Percentiles rank a stretch among this genome's conserved stretches.
These are phyloP conservation scores for Yamadazyma dushanensis DNA, from an alignment of 1,139 yeast genomes.

Conservation along the genomic window DNA sequence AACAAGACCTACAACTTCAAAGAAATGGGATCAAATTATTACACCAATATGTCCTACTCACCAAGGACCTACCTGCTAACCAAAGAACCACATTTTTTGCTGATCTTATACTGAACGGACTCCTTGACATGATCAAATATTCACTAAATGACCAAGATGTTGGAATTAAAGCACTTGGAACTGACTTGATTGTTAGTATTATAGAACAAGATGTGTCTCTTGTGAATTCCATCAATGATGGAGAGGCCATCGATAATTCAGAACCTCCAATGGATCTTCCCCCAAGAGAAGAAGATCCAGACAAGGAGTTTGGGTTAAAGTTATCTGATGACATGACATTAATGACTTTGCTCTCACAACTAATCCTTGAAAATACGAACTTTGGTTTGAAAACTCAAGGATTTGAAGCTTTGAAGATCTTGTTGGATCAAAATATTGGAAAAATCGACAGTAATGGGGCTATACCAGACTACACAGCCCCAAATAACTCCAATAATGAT, in stretches of 20 bases:
- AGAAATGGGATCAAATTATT: slow-evolving; percentile 77
- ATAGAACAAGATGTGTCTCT: slow-evolving; percentile 82
- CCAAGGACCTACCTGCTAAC: slow-evolving; percentile 64
- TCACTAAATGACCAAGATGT: slow-evolving; percentile 60
- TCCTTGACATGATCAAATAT: slow-evolving; percentile 68
- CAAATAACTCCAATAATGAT: slow-evolving; percentile 30
- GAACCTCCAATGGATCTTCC: slow-evolving; percentile 26
- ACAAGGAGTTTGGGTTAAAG: slow-evolving; percentile 27
- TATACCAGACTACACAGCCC: slow-evolving; percentile 36
- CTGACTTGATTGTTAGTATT: slow-evolving; percentile 77
- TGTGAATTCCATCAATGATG: slow-evolving; percentile 46
- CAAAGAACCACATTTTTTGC: slow-evolving; percentile 70
- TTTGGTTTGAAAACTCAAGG: slow-evolving; percentile 81
- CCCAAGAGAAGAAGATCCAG: slow-evolving; percentile 9
- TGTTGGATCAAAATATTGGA: slow-evolving; percentile 61
- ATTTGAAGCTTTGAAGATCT: slow-evolving; percentile 73
- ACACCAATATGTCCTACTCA: slow-evolving; percentile 76
- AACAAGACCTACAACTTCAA: slow-evolving; percentile 23
- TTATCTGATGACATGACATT: slow-evolving; percentile 62
- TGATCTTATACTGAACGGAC: slow-evolving; percentile 63
- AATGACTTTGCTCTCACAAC: slow-evolving; percentile 56
- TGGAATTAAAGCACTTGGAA: slow-evolving; percentile 66
- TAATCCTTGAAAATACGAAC: slow-evolving; percentile 63
- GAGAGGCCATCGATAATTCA: slow-evolving; percentile 35
- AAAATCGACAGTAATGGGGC: slow-evolving; percentile 15